Percentiles rank a stretch among this genome's conserved stretches.
Conservation (phyloP, 345 rosid genomes). For the Aquilaria sinensis region DNA sequence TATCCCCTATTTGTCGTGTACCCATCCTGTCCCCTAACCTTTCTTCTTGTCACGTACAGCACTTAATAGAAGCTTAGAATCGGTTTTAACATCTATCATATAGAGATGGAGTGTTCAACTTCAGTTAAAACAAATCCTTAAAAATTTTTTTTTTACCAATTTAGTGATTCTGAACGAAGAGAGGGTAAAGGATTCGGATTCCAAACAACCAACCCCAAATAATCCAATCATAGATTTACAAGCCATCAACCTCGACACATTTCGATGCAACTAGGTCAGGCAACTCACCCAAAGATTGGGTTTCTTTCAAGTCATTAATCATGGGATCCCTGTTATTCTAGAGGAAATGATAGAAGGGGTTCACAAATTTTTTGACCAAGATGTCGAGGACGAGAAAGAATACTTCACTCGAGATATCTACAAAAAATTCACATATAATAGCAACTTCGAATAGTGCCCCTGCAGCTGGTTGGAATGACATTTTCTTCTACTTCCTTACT, state of each 20-base stretch:
- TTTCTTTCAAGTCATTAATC: slow-evolving; percentile 47
- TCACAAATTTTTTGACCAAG: slow-evolving; percentile 36
- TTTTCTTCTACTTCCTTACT: slow-evolving; percentile 27
- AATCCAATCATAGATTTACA: slow-evolving; percentile 39
- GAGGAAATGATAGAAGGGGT: slow-evolving; percentile 28
- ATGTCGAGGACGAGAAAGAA: slow-evolving; percentile 23
- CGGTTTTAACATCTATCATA: no score
- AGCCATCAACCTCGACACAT: slow-evolving; percentile 4
- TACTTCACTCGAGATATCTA: slow-evolving; percentile 19
- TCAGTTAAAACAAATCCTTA: no score
- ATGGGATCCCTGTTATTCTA: slow-evolving; percentile 32
- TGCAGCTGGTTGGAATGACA: slow-evolving; percentile 42
- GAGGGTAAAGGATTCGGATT: background rate
- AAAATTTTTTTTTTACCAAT: no score
- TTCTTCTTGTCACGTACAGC: no score
- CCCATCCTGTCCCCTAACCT: no score
- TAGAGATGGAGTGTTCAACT: no score
- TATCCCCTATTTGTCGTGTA: no score
- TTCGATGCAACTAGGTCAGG: slow-evolving; percentile 11
- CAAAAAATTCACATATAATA: slow-evolving; percentile 20
- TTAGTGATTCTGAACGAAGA: no score
- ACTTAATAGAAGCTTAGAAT: no score
- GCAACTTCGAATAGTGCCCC: slow-evolving; percentile 33
- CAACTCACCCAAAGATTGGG: slow-evolving; percentile 36
- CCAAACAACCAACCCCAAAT: slow-evolving; percentile 1